Evolutionary conservation across 139 green algal genomes (phyloP).

Genomic region (Coelastrella sp.): DNA sequence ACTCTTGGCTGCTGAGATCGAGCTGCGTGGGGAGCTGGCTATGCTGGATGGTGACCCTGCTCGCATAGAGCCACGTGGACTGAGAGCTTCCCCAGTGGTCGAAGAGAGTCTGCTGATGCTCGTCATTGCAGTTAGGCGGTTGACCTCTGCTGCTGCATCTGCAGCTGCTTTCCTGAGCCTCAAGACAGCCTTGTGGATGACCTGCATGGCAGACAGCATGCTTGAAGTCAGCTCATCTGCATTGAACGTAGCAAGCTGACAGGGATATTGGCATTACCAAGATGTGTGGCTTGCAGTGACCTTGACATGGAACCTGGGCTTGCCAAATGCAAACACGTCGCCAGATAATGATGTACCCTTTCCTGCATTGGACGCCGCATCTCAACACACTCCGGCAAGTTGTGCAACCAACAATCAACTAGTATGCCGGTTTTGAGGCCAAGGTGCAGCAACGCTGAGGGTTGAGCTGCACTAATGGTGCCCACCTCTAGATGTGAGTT

Average conservation of each 20-base stretch:
- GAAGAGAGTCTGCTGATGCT: not conserved
- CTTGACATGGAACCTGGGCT: not conserved
- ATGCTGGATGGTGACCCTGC: not conserved
- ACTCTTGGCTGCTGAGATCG: not conserved
- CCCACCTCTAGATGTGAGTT: slow-evolving; percentile 33
- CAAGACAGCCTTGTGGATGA: slow-evolving; percentile 10
- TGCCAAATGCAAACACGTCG: no score
- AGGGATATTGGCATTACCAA: no score
- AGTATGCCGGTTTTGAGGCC: not conserved
- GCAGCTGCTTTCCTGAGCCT: not conserved
- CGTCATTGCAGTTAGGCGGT: not conserved
- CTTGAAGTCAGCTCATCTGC: no score
- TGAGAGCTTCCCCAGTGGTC: not conserved
- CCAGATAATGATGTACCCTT: no score
- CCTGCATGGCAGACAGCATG: not conserved
- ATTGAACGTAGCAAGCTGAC: no score
- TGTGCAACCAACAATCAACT: not conserved
- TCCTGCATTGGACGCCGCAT: no score
- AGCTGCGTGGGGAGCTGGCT: not conserved
- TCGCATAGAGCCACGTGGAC: not conserved
- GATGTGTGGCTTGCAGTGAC: not conserved
- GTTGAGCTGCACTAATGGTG: no score
- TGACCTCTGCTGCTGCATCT: not conserved
- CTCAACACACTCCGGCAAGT: not conserved
- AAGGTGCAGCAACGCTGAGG: no score